Evolutionary conservation across 2,329 filamentous ascomycete species (phyloP).

Genomic region (Arachnomyces sp.): DNA sequence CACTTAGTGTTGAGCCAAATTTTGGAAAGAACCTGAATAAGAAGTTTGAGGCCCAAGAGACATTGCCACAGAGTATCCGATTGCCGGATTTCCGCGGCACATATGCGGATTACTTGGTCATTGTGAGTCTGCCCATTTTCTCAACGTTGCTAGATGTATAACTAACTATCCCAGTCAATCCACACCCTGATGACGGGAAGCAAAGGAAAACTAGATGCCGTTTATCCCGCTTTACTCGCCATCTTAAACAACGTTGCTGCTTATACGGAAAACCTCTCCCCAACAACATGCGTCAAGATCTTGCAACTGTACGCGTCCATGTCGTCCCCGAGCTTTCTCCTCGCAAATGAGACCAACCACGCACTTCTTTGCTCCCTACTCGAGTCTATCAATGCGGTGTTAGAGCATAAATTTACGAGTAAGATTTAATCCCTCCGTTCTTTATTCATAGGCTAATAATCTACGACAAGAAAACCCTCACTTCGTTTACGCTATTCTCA

Average conservation of each 20-base stretch:
- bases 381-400: slow-evolving; percentile 79
- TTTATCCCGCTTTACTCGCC: slow-evolving; percentile 85
- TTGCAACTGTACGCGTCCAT: slow-evolving; percentile 85
- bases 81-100: slow-evolving; percentile 79
- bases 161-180: slow-evolving; percentile 58
- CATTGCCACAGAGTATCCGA: slow-evolving; percentile 70
- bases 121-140: slow-evolving; percentile 48
- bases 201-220: slow-evolving; percentile 80
- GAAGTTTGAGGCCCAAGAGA: slow-evolving; percentile 79
- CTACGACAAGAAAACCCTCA: slow-evolving; percentile 61
- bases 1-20: slow-evolving; percentile 82
- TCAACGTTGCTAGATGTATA: slow-evolving; percentile 1
- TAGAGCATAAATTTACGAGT: slow-evolving; percentile 82
- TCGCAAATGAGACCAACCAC: slow-evolving; percentile 90
- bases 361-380: slow-evolving; percentile 70
- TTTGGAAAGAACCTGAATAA: slow-evolving; percentile 89
- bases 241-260: slow-evolving; percentile 91
- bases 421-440: slow-evolving; percentile 26
- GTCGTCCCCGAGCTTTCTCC: slow-evolving; percentile 84
- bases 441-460: slow-evolving; percentile 15
- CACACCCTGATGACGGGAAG: slow-evolving; percentile 86
- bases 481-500: slow-evolving; percentile 70
- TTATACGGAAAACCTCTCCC: slow-evolving; percentile 69
- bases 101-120: slow-evolving; percentile 90
- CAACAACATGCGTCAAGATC: slow-evolving; percentile 69